Percentiles rank a stretch among this genome's conserved stretches.
phyloP scores from a whole-genome alignment of 495 filamentous ascomycete genomes.

The Penicillium lagena region DNA sequence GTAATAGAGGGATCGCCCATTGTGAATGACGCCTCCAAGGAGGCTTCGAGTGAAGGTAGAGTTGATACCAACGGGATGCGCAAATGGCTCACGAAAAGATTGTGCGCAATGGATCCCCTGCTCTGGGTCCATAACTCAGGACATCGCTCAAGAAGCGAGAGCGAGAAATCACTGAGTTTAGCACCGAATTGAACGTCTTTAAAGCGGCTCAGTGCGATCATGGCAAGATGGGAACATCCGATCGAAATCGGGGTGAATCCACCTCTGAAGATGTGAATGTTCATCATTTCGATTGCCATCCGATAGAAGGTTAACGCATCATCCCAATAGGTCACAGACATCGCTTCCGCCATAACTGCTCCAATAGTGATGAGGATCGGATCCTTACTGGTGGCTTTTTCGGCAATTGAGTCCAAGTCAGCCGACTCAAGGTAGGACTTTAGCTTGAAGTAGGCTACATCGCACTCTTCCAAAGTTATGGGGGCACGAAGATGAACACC shows the following conservation, averaged over 20 bases:
- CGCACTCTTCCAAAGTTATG: constrained; percentile 68
- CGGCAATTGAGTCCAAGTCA: constrained; percentile 48
- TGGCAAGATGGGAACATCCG: constrained; percentile 67
- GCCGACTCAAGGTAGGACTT: constrained; percentile 51
- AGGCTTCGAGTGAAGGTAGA: constrained; percentile 56
- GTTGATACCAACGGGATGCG: constrained; percentile 54
- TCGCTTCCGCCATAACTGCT: constrained; percentile 68
- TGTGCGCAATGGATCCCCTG: constrained; percentile 64
- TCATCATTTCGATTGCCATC: constrained; percentile 63
- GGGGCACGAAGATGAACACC: constrained; percentile 57
- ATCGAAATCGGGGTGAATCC: constrained; percentile 69
- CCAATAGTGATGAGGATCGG: constrained; percentile 57
- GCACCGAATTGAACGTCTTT: constrained; percentile 63
- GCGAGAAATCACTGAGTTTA: constrained; percentile 56
- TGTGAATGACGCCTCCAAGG: constrained; percentile 62
- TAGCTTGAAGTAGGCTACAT: constrained; percentile 59
- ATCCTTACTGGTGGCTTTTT: constrained; percentile 45
- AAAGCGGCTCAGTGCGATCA: constrained; percentile 67
- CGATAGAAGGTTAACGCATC: constrained; percentile 71
- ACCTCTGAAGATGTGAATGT: constrained; percentile 57
- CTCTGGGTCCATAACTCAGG: constrained; percentile 64
- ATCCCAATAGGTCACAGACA: constrained; percentile 79
- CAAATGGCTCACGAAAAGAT: constrained; percentile 69
- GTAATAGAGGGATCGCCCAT: constrained; percentile 71
- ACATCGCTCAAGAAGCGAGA: constrained; percentile 59